These are phyloP conservation scores for Phytophthora macrochlamydospora DNA, from an alignment of 352 stramenopile species.

Conservation along the genomic window DNA sequence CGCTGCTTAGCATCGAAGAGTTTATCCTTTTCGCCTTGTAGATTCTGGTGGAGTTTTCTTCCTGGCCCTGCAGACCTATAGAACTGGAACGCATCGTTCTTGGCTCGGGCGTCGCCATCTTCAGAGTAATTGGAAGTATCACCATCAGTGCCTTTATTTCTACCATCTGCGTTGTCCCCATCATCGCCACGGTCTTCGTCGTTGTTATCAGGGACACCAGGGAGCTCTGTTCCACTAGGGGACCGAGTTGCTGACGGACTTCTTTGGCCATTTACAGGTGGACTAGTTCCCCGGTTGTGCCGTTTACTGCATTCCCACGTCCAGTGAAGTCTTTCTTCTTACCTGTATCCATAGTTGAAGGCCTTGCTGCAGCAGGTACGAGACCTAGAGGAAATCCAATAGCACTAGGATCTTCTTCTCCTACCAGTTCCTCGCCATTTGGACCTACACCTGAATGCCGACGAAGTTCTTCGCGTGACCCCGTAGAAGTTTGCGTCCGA, in stretches of 20 bases:
- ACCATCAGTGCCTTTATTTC: constrained; percentile 2
- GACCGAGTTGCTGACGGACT: constrained; percentile 46
- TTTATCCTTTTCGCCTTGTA: constrained; percentile 80
- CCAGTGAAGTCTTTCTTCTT: constrained; percentile 39
- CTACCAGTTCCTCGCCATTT: constrained; percentile 47
- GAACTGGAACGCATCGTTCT: constrained; percentile 77
- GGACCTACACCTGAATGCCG: constrained; percentile 17
- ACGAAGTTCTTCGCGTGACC: constrained; percentile 49
- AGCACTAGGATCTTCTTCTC: constrained; percentile 60
- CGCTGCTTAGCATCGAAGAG: constrained; percentile 75
- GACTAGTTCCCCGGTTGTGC: constrained; percentile 2
- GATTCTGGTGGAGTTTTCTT: constrained; percentile 59
- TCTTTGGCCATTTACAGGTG: constrained; percentile 23
- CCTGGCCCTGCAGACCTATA: constrained; percentile 61
- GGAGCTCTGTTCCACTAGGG: constrained; percentile 20
- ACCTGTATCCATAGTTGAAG: constrained; percentile 67
- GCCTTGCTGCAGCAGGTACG: constrained; percentile 54
- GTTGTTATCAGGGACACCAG: constrained; percentile 26
- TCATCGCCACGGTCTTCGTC: constrained; percentile 33
- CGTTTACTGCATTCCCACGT: constrained; percentile 5
- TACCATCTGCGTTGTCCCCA: constrained; percentile 13
- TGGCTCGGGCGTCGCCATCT: constrained; percentile 31
- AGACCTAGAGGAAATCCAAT: constrained; percentile 65
- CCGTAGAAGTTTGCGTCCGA: constrained; percentile 54
- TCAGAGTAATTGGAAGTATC: constrained; percentile 14